Evolutionary conservation across 2,329 filamentous ascomycete genomes (phyloP).

Genomic region (Beauveria sp.): DNA sequence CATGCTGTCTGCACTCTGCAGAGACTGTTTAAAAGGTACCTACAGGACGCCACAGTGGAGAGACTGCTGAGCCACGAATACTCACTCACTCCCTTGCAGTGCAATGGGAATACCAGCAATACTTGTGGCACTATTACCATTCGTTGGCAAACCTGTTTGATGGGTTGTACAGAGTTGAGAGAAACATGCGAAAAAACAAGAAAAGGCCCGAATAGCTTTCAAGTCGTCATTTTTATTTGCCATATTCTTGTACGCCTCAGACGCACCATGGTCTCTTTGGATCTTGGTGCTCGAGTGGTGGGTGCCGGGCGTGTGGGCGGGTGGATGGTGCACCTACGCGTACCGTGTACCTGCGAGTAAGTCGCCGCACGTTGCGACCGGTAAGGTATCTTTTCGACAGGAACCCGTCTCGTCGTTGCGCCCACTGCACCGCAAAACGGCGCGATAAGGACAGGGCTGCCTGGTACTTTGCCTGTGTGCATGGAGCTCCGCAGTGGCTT

Average conservation of each 20-base stretch:
- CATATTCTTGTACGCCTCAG: too few relatives aligned
- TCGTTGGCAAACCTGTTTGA: too few relatives aligned
- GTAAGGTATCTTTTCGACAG: background rate
- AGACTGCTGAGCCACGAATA: background rate
- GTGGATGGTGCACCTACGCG: background rate
- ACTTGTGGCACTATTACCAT: too few relatives aligned
- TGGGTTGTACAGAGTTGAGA: too few relatives aligned
- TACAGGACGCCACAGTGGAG: background rate
- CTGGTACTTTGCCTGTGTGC: background rate
- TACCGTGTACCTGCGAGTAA: slow-evolving; percentile 3
- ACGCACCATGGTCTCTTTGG: too few relatives aligned
- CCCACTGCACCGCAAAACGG: background rate
- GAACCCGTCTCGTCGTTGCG: background rate
- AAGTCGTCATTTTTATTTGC: too few relatives aligned
- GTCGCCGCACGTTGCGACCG: background rate
- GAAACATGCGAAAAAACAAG: too few relatives aligned
- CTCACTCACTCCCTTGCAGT: background rate
- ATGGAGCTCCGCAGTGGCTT: background rate
- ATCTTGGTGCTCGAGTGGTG: background rate
- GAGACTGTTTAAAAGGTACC: too few relatives aligned
- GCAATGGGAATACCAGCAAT: background rate
- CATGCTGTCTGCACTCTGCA: too few relatives aligned
- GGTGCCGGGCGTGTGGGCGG: background rate
- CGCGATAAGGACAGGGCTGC: background rate
- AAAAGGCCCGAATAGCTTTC: too few relatives aligned